Percentiles rank a stretch among this genome's conserved stretches.
Conservation (phyloP, 345 rosid species). For the Hibiscus tridactylites region DNA sequence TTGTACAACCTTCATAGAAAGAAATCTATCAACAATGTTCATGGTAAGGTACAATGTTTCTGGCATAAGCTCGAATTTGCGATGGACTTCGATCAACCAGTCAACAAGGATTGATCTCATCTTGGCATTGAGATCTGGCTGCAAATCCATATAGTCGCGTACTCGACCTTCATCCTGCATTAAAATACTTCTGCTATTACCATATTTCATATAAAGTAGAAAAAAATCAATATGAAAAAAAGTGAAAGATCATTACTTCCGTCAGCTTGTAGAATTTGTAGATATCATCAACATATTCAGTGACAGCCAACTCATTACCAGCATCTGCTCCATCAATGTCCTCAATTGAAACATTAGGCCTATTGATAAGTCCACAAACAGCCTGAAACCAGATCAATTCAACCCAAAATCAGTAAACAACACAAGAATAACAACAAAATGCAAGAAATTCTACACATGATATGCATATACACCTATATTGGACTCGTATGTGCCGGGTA, state of each 20-base stretch:
- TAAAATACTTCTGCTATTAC: background rate
- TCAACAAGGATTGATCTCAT: conserved; percentile 83
- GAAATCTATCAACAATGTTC: conserved; percentile 70
- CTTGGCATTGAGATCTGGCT: conserved; percentile 65
- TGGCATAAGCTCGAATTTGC: conserved; percentile 72
- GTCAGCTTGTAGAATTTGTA: conserved; percentile 66
- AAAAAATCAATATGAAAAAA: background rate
- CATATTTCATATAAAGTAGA: background rate
- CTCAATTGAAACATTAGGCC: conserved; percentile 22
- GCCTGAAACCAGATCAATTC: conserved; percentile 24
- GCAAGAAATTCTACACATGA: no score
- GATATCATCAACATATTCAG: conserved; percentile 89
- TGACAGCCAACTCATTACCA: conserved; percentile 56
- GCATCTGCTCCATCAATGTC: conserved; percentile 68
- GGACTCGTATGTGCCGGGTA: no score
- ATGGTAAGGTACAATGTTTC: conserved; percentile 82
- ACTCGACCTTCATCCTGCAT: conserved; percentile 48
- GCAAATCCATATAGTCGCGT: conserved; percentile 55
- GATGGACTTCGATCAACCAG: conserved; percentile 84
- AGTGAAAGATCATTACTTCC: conserved; percentile 28
- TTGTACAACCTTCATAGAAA: conserved; percentile 46
- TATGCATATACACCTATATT: background rate
- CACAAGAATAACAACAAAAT: background rate
- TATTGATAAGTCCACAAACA: conserved; percentile 40
- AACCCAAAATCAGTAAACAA: background rate